phyloP scores from a whole-genome alignment of 768 basidiomycete genomes.

The Agaricus sinodeliciosus region DNA sequence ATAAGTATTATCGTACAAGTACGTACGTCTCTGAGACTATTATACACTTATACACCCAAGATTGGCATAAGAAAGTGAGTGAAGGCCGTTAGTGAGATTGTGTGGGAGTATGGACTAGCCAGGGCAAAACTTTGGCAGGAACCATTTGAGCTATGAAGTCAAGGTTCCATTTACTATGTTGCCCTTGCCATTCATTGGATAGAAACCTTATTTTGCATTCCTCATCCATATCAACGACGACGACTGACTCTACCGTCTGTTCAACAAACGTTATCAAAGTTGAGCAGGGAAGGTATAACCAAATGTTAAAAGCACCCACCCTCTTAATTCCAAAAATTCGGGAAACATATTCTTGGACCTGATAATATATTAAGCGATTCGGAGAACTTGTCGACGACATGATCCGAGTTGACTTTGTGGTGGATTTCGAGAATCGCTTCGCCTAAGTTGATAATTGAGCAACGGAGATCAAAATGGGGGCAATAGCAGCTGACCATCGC shows the following conservation, averaged over 20 bases:
- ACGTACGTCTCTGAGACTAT: too few species aligned
- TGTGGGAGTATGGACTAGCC: slow-evolving; percentile 48
- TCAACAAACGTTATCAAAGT: background rate
- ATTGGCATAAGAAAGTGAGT: background rate
- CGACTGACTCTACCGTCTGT: slow-evolving; percentile 53
- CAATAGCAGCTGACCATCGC: slow-evolving; percentile 8
- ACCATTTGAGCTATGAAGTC: slow-evolving; percentile 39
- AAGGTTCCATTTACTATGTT: slow-evolving; percentile 41
- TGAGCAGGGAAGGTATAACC: background rate
- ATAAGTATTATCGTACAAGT: too few species aligned
- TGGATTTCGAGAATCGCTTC: slow-evolving; percentile 46
- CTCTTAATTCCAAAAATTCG: slow-evolving; percentile 46
- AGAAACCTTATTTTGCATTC: slow-evolving; percentile 53
- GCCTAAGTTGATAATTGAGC: slow-evolving; percentile 27
- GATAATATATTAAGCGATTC: slow-evolving; percentile 53
- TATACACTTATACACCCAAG: too few species aligned
- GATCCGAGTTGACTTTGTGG: slow-evolving; percentile 43
- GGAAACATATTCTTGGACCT: slow-evolving; percentile 56
- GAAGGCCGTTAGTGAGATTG: background rate
- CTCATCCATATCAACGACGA: slow-evolving; percentile 60
- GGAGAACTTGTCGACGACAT: slow-evolving; percentile 54
- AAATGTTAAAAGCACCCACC: slow-evolving; percentile 23
- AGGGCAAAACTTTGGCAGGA: slow-evolving; percentile 46
- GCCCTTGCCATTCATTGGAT: slow-evolving; percentile 56
- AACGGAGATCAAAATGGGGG: background rate